Conservation (phyloP, 2,329 filamentous ascomycete genomes). For the Stromatinia cepivora region DNA sequence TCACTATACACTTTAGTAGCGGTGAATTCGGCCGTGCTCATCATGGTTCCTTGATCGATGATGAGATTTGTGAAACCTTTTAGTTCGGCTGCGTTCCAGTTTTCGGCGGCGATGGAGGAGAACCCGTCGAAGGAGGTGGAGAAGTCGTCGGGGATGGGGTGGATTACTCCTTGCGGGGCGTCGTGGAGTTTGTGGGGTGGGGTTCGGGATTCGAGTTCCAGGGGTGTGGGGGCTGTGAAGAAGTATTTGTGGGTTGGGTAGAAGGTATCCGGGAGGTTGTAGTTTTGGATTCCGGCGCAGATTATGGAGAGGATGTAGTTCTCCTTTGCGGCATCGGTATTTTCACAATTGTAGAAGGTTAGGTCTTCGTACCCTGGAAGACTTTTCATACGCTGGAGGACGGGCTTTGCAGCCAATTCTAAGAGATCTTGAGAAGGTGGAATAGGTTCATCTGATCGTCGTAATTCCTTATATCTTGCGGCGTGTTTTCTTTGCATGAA, state of each 20-base stretch:
- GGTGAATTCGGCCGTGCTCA: conserved; percentile 15
- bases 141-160: conserved; percentile 7
- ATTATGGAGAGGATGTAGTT: conserved; percentile 53
- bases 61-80: conserved; percentile 9
- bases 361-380: background rate
- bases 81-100: conserved; percentile 30
- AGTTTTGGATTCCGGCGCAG: conserved; percentile 56
- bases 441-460: conserved; percentile 18
- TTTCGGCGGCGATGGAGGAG: conserved; percentile 22
- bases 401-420: conserved; percentile 36
- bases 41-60: conserved; percentile 17
- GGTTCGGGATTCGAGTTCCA: conserved; percentile 28
- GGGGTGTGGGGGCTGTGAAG: conserved; percentile 47
- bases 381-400: conserved; percentile 31
- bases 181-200: conserved; percentile 29
- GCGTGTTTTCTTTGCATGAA: conserved; percentile 73
- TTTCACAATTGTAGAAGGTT: conserved; percentile 32
- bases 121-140: conserved; percentile 27
- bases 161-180: conserved; percentile 21
- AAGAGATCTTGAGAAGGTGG: conserved; percentile 34
- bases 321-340: conserved; percentile 41
- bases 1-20: background rate
- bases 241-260: conserved; percentile 57
- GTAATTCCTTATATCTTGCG: conserved; percentile 33
- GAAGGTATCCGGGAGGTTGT: conserved; percentile 56